Base-by-base conservation (phyloP, 305 asterid species). In the Solanum hybrid region DNA sequence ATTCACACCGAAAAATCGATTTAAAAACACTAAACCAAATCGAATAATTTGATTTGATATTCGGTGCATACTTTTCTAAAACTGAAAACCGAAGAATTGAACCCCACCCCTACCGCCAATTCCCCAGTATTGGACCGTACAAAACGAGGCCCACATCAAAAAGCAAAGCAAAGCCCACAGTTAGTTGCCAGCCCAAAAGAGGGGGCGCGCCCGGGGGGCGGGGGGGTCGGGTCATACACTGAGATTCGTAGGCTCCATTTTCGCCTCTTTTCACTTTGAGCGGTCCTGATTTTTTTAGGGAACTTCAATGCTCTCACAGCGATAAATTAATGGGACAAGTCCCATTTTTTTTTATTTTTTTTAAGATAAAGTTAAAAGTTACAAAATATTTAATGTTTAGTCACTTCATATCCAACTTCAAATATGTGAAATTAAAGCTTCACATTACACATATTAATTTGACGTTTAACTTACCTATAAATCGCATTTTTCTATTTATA, bases 241-340 rank as follows among this genome's bases (percentile, higher is more conserved):
- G 27, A 91, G 83, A 89, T 89, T 76, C 75, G 89, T 11, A 83
- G 91, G 87, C 68, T 91, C 91, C 88, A 2, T 79, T 41, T 10
- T 89, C 76, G 7, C 10, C 45, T 89, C 24, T 14, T 76, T 81
- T 12, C 70, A 33, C 34, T 78, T 68, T 37, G 86, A 24, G 8
- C 6, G 86, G 34, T 80, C 3, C 7, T 77, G 14, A 80, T 80
- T 38, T 20, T 77, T 34, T 79, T 34, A 17, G 70, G 13, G 5
- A 81, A 38, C 22, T 6, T 36, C 20, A 36, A 22, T 6, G 61
- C n/a, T n/a, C 22, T 11, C 22, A 79, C 13, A 8, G 2, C 34
- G 8, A 77, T 17, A 77, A 29, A 75, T 75, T 75, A 29, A 24
- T 29, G n/a, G 76, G 75, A 68, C 27, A n/a, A 68, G 29, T 57